Evolutionary conservation across 1,284 basidiomycete species (phyloP), one percentile per base, ranked within the genome.

Genomic region (Microbotryomycetes sp.): DNA sequence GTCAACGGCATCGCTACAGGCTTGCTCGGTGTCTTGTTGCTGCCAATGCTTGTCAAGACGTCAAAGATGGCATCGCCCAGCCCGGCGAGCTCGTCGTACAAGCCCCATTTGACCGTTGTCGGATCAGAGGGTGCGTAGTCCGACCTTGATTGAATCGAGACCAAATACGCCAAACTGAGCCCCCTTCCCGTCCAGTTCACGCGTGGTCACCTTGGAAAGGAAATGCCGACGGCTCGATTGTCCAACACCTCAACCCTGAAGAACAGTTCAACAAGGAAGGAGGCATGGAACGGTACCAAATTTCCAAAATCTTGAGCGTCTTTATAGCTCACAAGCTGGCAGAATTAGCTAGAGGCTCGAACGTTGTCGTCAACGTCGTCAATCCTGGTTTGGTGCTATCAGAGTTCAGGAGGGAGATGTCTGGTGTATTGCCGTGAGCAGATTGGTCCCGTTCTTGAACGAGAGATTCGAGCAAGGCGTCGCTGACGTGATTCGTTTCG

Each of bases 301-400:
- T 56, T 52, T 54, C 60, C 30, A 70, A 70, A 47, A 52, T 70
- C 3, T 21, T 69, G 7, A 47, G 61, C 45, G 41, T 70, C 26
- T 61, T 60, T 28, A 46, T 70, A 21, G 56, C 60, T 0, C 56
- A 60, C 28, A 52, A 67, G 47, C 30, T 70, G 3, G 67, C 59
- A 27, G 45, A 52, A 1, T 57, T 66, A 4, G 46, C 60, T 18
- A 35, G 27, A 15, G 47, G 48, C 5, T 28, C 15, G 5, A 51
- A 57, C 1, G 56, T 72, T 11, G 54, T 64, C 21, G 66, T 71
- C 24, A 68, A 65, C 35, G n/a, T 15, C 41, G 57, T 67, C 5
- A 67, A 68, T 49, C 71, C 71, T 7, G 71, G 71, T 0, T 56
- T 71, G 3, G 68, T 65, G 56, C 49, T 54, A 15, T 57, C 54